These are phyloP conservation scores for Pseudonitzschia multiseries DNA, from an alignment of 108 stramenopile genomes.

Conservation along the genomic window DNA sequence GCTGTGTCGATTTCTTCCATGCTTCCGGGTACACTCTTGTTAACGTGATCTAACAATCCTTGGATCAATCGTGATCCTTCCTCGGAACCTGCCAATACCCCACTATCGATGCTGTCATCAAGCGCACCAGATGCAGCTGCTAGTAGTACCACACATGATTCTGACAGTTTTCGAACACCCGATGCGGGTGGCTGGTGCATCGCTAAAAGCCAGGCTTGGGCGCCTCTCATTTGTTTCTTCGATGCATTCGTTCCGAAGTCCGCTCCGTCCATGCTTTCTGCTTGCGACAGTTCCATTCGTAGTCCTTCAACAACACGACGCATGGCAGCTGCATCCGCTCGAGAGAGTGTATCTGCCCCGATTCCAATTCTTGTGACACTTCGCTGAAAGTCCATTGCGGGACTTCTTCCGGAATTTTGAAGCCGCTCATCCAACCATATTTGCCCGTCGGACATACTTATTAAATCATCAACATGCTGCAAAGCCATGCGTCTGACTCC, in stretches of 20 bases:
- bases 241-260: constrained; percentile 36
- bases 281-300: constrained; percentile 79
- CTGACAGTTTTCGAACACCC: constrained; percentile 52
- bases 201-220: constrained; percentile 71
- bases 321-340: constrained; percentile 86
- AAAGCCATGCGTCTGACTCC: constrained; percentile 65
- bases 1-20: constrained; percentile 63
- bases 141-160: constrained; percentile 67
- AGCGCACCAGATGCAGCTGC: constrained; percentile 78
- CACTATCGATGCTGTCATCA: constrained; percentile 52
- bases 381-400: constrained; percentile 80
- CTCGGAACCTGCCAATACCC: constrained; percentile 55
- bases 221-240: constrained; percentile 54
- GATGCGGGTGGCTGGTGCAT: constrained; percentile 75
- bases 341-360: constrained; percentile 83
- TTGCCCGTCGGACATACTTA: constrained; percentile 92
- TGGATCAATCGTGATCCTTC: constrained; percentile 51
- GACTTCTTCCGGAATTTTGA: constrained; percentile 52
- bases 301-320: constrained; percentile 78
- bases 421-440: constrained; percentile 74
- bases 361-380: constrained; percentile 86
- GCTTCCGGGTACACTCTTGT: constrained; percentile 36
- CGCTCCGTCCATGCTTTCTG: constrained; percentile 62
- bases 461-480: constrained; percentile 87
- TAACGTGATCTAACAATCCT: constrained; percentile 57